Evolutionary conservation across 1,284 basidiomycete species (phyloP).

Genomic region (Mycena citricolor): DNA sequence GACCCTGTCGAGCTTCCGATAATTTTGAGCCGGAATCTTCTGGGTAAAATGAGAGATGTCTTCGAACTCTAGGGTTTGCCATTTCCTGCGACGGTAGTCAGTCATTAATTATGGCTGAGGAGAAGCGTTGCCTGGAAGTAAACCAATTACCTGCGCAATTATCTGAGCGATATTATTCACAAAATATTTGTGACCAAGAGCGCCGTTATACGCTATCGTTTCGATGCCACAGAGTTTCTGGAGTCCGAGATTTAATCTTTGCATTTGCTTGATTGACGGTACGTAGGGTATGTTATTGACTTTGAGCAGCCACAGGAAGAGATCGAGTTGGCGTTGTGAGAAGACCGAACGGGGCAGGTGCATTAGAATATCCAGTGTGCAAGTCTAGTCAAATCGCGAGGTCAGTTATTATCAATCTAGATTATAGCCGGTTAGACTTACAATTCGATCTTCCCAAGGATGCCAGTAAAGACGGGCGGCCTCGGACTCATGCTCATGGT

Average conservation of each 20-base stretch:
- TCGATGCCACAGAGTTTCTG: conserved; percentile 34
- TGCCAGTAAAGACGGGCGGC: conserved; percentile 5
- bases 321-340: conserved; percentile 33
- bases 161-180: conserved; percentile 32
- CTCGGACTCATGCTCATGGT: not conserved
- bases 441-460: conserved; percentile 11
- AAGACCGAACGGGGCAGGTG: conserved; percentile 38
- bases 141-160: conserved; percentile 31
- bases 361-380: conserved; percentile 35
- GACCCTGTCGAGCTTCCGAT: conserved; percentile 28
- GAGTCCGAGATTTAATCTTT: conserved; percentile 26
- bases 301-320: conserved; percentile 34
- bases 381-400: conserved; percentile 29
- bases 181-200: conserved; percentile 35
- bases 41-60: conserved; percentile 30
- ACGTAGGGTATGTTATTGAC: conserved; percentile 32
- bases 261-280: conserved; percentile 30
- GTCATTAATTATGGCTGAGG: not conserved
- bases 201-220: conserved; percentile 31
- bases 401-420: not conserved
- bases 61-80: conserved; percentile 30
- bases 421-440: not conserved
- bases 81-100: conserved; percentile 30
- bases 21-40: conserved; percentile 30
- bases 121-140: not conserved